These are phyloP conservation scores for Ceriops decandra DNA, from an alignment of 345 rosid genomes.

Conservation along the genomic window DNA sequence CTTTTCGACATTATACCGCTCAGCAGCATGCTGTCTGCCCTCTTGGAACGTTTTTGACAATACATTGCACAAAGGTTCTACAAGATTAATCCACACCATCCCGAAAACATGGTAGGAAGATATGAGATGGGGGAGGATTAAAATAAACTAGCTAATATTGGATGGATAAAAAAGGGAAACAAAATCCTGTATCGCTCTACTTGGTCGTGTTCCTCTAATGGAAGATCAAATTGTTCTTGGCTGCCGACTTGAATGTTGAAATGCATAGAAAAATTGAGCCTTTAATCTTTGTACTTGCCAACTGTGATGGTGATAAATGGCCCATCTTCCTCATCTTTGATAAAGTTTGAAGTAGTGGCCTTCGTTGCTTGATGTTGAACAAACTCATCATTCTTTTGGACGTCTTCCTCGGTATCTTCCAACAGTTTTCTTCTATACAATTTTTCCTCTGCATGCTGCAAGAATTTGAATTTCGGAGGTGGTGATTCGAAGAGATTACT, in stretches of 20 bases:
- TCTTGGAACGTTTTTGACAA: background rate
- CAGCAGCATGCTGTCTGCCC: constrained; percentile 25
- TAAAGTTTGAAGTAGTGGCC: constrained; percentile 20
- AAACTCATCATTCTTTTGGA: constrained; percentile 12
- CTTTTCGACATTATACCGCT: constrained; percentile 20
- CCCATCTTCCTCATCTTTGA: constrained; percentile 50
- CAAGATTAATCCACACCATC: constrained; percentile 21
- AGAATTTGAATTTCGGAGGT: constrained; percentile 84
- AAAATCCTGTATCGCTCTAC: background rate
- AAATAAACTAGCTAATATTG: background rate
- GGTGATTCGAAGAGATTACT: constrained; percentile 69
- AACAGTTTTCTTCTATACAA: constrained; percentile 37
- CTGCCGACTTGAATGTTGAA: constrained; percentile 33
- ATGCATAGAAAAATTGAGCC: constrained; percentile 32
- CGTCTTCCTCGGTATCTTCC: constrained; percentile 36
- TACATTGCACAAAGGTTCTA: constrained; percentile 13
- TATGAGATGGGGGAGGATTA: constrained; percentile 1
- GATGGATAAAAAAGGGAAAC: background rate
- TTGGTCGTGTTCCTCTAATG: constrained; percentile 17
- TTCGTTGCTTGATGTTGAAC: constrained; percentile 18
- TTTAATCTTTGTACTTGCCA: constrained; percentile 42
- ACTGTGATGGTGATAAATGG: constrained; percentile 48
- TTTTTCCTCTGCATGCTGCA: constrained; percentile 95
- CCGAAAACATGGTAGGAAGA: background rate
- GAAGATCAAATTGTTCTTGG: constrained; percentile 18